Base-by-base conservation (phyloP, 495 filamentous ascomycete genomes). In the Friedmanniomyces endolithicus region DNA sequence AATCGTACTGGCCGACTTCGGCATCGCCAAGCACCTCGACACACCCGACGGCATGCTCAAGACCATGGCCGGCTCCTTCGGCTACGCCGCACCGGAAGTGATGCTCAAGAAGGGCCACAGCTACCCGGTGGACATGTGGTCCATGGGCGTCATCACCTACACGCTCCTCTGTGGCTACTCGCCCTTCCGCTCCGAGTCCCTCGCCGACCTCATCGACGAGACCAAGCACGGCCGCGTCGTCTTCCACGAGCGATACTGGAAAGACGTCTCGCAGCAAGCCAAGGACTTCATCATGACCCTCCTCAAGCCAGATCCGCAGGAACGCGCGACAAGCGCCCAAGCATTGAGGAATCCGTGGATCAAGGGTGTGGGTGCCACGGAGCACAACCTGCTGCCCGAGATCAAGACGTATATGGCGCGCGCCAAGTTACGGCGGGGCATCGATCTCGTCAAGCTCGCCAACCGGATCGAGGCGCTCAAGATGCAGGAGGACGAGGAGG, bases 61-160 rank as follows among this genome's bases (percentile, higher is more conserved):
- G 24, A 97, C 92, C 56, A 99, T 99, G 92, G 92, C 92, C 19
- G 92, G 92, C 33, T 97, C 94, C 2, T 97, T 99, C 68, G 92
- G 92, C 39, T 99, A 99, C 64, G 92, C 92, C 19, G 92, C 92
- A 0, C 92, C 92, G 8, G 92, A 99, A 67, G 90, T 99, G 43
- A 99, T 99, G 92, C 75, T 95, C 47, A 96, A 95, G 74, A 80
- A 87, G 61, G 92, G 94, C 35, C 92, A 99, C 66, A 92, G 94
- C 64, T 97, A 97, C 68, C 86, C 92, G n/a, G 92, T 97, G 27
- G 92, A 99, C 65, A 94, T 99, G 87, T 99, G 92, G 92, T 96
- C 90, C 9, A 75, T 99, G 63, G 92, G 92, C 59, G 90, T 99
- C 60, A 97, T 99, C 65, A 97, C 94, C 27, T 99, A 99, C 72